phyloP scores from a whole-genome alignment of 2,329 filamentous ascomycete species.

The Penicillium sp. region DNA sequence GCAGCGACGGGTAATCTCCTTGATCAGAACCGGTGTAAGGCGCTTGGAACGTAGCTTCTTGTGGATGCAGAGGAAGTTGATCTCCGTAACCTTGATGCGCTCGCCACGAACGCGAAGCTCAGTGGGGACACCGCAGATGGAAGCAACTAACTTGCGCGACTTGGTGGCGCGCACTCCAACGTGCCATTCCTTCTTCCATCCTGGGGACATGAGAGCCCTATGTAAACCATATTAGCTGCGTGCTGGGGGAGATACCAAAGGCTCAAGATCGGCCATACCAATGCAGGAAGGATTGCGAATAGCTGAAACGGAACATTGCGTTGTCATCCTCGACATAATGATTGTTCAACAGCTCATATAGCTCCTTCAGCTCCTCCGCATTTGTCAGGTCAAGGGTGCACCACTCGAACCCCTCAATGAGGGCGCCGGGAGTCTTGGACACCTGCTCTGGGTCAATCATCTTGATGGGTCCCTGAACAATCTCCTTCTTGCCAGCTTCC shows the following conservation, averaged over 20 bases:
- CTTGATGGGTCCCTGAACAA: conserved; percentile 79
- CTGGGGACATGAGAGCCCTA: conserved; percentile 90
- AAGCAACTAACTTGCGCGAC: conserved; percentile 84
- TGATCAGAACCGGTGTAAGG: conserved; percentile 89
- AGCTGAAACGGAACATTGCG: conserved; percentile 96
- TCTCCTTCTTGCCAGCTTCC: conserved; percentile 43
- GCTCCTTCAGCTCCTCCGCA: conserved; percentile 74
- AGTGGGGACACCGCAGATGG: conserved; percentile 90
- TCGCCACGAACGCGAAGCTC: conserved; percentile 75
- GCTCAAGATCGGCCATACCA: conserved; percentile 56
- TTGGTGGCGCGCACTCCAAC: conserved; percentile 82
- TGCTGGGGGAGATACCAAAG: background rate
- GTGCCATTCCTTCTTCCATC: conserved; percentile 93
- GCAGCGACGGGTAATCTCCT: conserved; percentile 91
- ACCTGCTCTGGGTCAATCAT: conserved; percentile 74
- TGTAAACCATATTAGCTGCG: background rate
- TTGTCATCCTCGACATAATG: conserved; percentile 98
- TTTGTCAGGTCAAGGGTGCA: conserved; percentile 80
- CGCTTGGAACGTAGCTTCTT: conserved; percentile 95
- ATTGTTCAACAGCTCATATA: conserved; percentile 84
- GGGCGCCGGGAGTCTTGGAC: conserved; percentile 67
- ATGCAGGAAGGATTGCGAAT: conserved; percentile 80
- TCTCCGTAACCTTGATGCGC: conserved; percentile 74
- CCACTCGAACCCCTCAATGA: conserved; percentile 90
- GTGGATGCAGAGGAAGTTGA: conserved; percentile 98